Evolutionary conservation across 345 rosid genomes (phyloP).

Genomic region (Salix udensis): DNA sequence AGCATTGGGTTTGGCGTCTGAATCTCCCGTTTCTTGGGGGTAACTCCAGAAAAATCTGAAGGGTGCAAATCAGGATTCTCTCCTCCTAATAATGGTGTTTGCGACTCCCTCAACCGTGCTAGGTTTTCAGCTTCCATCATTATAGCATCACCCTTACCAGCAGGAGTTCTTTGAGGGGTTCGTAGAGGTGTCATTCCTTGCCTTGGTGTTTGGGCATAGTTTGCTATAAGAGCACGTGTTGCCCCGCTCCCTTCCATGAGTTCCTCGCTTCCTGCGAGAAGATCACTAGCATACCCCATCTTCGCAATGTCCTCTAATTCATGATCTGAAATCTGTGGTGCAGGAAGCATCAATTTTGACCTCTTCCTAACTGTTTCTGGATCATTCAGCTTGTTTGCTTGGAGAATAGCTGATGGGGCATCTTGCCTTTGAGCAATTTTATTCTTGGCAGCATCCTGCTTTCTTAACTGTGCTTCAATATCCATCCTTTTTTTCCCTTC

Average conservation of each 20-base stretch:
- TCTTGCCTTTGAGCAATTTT: slow-evolving; percentile 93
- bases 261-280: slow-evolving; percentile 78
- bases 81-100: slow-evolving; percentile 94
- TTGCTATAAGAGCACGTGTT: slow-evolving; percentile 89
- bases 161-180: slow-evolving; percentile 96
- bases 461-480: slow-evolving; percentile 77
- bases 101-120: slow-evolving; percentile 95
- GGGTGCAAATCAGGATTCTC: slow-evolving; percentile 98
- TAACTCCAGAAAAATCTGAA: slow-evolving; percentile 98
- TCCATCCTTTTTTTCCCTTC: slow-evolving; percentile 95
- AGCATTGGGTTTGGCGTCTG: slow-evolving; percentile 91
- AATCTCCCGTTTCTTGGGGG: slow-evolving; percentile 80
- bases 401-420: slow-evolving; percentile 89
- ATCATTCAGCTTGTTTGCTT: slow-evolving; percentile 96
- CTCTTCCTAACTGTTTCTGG: slow-evolving; percentile 93
- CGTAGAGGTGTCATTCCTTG: slow-evolving; percentile 84
- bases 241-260: slow-evolving; percentile 87
- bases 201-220: slow-evolving; percentile 80
- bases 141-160: slow-evolving; percentile 94
- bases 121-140: slow-evolving; percentile 99
- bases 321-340: slow-evolving; percentile 93
- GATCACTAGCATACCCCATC: slow-evolving; percentile 97
- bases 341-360: slow-evolving; percentile 94
- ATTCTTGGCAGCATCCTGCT: slow-evolving; percentile 78
- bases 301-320: slow-evolving; percentile 97